Base-by-base conservation (phyloP, 2,329 filamentous ascomycete species). In the Biscogniauxia mediterranea region DNA sequence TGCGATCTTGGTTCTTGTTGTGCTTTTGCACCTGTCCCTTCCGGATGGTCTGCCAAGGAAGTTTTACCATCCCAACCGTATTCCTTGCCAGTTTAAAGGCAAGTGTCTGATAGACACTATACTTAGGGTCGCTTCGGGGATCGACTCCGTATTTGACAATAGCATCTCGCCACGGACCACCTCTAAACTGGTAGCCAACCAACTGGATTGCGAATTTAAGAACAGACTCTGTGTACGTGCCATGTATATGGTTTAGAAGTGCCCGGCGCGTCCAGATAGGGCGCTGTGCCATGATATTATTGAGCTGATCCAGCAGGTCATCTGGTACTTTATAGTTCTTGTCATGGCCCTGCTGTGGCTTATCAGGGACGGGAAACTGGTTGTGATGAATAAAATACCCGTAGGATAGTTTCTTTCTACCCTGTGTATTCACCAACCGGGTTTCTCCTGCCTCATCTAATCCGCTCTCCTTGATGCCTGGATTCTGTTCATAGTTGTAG, bases 141-240 rank as follows among this genome's bases (percentile, higher is more conserved):
- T 99, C 95, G 20, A 96, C 77, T 9, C 94, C 94, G 74, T 93
- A 95, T 54, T 85, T 87, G 65, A 97, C 86, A 58, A 97, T 87
- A 2, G 91, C 89, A 74, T 98, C 93, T 65, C 92, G 86, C 90
- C 92, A 99, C 0, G 95, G 93, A 0, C 95, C 95, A 21, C 90
- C 92, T 61, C 90, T 89, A 81, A 98, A 97, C 76, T 93, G 92
- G 77, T 97, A 99, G 8, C 91, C 93, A 4, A 92, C 87, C 69
- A 95, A 94, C 64, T 92, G 90, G 57, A 93, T 85, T 54, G 91
- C 91, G 71, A 89, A 85, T 69, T 92, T 90, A 62, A 97, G 76
- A 51, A 83, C 76, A 61, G 84, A 83, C 73, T 81, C 85, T 62
- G 81, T 80, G 25, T 80, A 78, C 54, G 77, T 78, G 55, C 78